These are phyloP conservation scores for Fraxinus quadrangulata DNA, from an alignment of 257 asterid genomes.

Conservation along the genomic window DNA sequence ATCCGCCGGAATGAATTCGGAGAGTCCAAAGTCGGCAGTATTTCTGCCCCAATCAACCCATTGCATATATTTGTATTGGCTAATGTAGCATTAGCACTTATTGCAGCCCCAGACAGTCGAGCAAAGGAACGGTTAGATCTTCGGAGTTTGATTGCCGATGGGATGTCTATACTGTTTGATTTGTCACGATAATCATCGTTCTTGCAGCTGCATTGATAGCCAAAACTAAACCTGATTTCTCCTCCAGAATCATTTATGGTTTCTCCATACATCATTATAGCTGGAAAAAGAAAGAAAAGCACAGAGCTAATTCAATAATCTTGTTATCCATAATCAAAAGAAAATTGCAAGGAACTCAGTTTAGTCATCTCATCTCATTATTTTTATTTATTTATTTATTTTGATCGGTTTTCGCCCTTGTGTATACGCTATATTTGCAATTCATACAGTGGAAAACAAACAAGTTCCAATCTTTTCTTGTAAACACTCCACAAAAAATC, in stretches of 20 bases:
- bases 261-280: conserved; percentile 55
- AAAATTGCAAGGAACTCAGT: not conserved
- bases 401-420: not conserved
- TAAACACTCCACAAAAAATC: not conserved
- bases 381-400: too few relatives aligned
- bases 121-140: conserved; percentile 75
- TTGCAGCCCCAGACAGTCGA: conserved; percentile 90
- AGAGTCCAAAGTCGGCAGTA: conserved; percentile 82
- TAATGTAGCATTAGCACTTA: conserved; percentile 85
- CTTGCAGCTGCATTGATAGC: conserved; percentile 60
- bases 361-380: too few relatives aligned
- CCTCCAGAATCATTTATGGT: conserved; percentile 43
- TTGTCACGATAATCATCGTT: conserved; percentile 42
- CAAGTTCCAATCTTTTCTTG: not conserved
- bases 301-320: conserved; percentile 17
- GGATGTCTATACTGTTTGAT: conserved; percentile 58
- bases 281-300: conserved; percentile 24
- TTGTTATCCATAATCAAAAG: not conserved
- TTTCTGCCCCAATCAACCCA: conserved; percentile 81
- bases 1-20: conserved; percentile 83
- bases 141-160: conserved; percentile 46
- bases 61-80: conserved; percentile 97
- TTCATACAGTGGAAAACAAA: not conserved
- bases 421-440: not conserved
- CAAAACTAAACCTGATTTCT: conserved; percentile 82